Evolutionary conservation across 2,329 filamentous ascomycete genomes (phyloP).

Genomic region (Nemania sp.): DNA sequence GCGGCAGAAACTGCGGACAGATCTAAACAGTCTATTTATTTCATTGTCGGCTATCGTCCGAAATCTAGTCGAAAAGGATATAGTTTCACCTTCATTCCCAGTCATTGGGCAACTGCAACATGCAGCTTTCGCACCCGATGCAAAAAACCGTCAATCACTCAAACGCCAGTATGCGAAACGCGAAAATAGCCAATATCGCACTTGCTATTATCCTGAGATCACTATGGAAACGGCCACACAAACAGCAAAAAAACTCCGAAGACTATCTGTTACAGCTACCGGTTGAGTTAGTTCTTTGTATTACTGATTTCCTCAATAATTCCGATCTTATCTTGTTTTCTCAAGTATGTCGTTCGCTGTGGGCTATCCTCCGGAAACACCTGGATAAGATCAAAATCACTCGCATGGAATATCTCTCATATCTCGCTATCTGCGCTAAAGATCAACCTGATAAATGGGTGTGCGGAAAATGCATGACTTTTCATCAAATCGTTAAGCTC

Average conservation of each 20-base stretch:
- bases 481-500: not conserved
- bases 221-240: not conserved
- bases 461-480: slow-evolving; percentile 1
- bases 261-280: not conserved
- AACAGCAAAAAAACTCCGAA: not conserved
- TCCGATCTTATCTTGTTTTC: not conserved
- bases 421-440: not conserved
- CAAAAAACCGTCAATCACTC: no score
- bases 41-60: no score
- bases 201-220: not conserved
- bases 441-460: not conserved
- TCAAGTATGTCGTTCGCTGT: not conserved
- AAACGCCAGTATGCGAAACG: no score
- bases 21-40: no score
- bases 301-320: not conserved
- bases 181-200: no score
- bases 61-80: no score
- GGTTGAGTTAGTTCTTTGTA: not conserved
- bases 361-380: not conserved
- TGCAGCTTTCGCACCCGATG: no score
- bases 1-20: no score
- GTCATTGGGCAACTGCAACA: no score
- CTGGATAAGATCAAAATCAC: not conserved
- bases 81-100: no score
- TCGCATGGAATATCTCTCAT: not conserved